Evolutionary conservation across 768 basidiomycete genomes (phyloP).

Genomic region (Dictyophora rubrovolvata): DNA sequence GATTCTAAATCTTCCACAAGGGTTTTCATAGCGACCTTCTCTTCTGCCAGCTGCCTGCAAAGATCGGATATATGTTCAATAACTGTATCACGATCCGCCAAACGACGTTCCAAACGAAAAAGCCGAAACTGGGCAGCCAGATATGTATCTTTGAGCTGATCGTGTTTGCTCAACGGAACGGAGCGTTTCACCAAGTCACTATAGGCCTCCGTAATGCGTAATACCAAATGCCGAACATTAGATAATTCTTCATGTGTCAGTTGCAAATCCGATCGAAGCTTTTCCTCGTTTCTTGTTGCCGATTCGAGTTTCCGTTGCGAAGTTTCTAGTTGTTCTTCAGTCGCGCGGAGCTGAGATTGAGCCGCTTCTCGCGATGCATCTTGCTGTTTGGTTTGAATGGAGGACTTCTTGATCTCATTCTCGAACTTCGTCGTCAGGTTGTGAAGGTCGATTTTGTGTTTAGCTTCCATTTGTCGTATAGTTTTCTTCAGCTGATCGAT

Average conservation of each 20-base stretch:
- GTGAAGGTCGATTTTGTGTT: constrained; percentile 42
- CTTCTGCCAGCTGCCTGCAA: constrained; percentile 45
- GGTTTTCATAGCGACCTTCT: constrained; percentile 33
- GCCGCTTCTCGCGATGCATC: constrained; percentile 36
- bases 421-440: constrained; percentile 43
- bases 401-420: constrained; percentile 45
- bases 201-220: constrained; percentile 39
- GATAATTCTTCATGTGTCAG: constrained; percentile 23
- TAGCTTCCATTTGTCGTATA: constrained; percentile 38
- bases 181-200: constrained; percentile 37
- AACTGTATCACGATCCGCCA: constrained; percentile 59
- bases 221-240: constrained; percentile 32
- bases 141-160: constrained; percentile 31
- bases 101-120: constrained; percentile 53
- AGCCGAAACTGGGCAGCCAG: constrained; percentile 30
- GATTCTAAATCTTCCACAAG: neutral
- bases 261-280: constrained; percentile 23
- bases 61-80: constrained; percentile 54
- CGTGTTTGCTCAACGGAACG: constrained; percentile 27
- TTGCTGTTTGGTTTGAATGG: constrained; percentile 39
- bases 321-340: constrained; percentile 23
- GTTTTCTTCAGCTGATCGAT: constrained; percentile 39
- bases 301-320: constrained; percentile 30
- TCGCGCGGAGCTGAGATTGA: constrained; percentile 30
- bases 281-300: constrained; percentile 27